A percentile compares a stretch with the other conserved stretches of the same genome.
Evolutionary conservation across 768 basidiomycete genomes (phyloP).

Genomic region (Mycena filopes): DNA sequence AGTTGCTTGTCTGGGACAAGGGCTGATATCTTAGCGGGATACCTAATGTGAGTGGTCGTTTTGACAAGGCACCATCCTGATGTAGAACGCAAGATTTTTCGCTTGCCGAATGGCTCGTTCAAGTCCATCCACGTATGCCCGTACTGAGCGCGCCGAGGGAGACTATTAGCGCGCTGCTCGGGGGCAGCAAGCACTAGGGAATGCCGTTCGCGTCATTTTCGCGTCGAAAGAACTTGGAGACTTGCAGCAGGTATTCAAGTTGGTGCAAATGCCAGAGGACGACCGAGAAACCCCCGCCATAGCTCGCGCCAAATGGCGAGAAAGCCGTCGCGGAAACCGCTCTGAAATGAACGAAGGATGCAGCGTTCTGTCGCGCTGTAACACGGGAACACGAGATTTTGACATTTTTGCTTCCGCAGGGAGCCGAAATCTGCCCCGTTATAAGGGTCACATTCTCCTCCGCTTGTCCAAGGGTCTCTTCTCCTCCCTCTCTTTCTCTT

Average conservation of each 20-base stretch:
- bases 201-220: background rate
- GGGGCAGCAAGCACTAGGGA: background rate
- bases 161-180: slow-evolving; percentile 10
- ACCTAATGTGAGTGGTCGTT: slow-evolving; percentile 12
- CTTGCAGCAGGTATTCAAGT: background rate
- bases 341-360: no score
- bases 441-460: no score
- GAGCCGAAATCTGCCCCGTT: no score
- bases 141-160: background rate
- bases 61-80: slow-evolving; percentile 10
- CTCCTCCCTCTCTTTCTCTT: background rate
- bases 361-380: slow-evolving; percentile 1
- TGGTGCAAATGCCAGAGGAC: background rate
- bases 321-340: no score
- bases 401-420: background rate
- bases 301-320: no score
- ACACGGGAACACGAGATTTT: slow-evolving; percentile 18
- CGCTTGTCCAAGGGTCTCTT: no score
- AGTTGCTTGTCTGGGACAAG: slow-evolving; percentile 6
- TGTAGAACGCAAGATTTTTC: slow-evolving; percentile 7
- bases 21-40: slow-evolving; percentile 5
- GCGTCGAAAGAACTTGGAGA: slow-evolving; percentile 1
- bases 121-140: slow-evolving; percentile 8
- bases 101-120: background rate
- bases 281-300: background rate